Base-by-base conservation (phyloP, 768 basidiomycete genomes). In the Trametes punicea region DNA sequence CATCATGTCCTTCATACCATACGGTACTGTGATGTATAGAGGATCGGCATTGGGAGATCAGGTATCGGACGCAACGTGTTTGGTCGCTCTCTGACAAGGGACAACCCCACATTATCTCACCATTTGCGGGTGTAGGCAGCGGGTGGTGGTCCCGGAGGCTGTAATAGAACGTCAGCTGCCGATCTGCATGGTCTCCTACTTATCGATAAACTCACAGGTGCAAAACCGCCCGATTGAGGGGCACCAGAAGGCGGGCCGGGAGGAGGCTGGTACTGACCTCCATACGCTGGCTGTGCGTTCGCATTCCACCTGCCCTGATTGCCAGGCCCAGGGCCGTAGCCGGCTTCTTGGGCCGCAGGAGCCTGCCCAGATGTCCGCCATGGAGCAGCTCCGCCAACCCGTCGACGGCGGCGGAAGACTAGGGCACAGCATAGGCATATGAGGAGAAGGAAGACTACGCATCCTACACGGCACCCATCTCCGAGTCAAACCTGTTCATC, bases 371-470 rank as follows among this genome's bases (percentile, higher is more conserved):
- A 50, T 3, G 29, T n/a, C 11, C 51, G 16, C 5, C 41, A 3
- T 4, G 33, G 25, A 0, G 21, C 20, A 1, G 7, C 33, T 21
- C 52, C 52, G 26, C 6, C 16, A 0, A 23, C 38, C 34, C 36
- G 27, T 0, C 61, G 53, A 18, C 62, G 62, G 1, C 62, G 54
- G 23, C 62, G 55, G 39, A 56, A 20, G 1, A 21, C 16, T 6
- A 62, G 29, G 5, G 36, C 23, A 25, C 46, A 55, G 44, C 57
- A 60, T 1, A 59, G 3, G 40, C 40, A 47, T 4, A 62, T 2
- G 0, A 60, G 41, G 11, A 57, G n/a, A 6, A 39, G 2, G 31
- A 60, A 25, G 1, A 45, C 52, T 1, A 57, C 21, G 30, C 26
- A 39, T 3, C 51, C 61, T 62, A 34, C 4, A 25, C 0, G 18